Conservation (phyloP, 208 protist genomes). For the Strigomonas galati region DNA sequence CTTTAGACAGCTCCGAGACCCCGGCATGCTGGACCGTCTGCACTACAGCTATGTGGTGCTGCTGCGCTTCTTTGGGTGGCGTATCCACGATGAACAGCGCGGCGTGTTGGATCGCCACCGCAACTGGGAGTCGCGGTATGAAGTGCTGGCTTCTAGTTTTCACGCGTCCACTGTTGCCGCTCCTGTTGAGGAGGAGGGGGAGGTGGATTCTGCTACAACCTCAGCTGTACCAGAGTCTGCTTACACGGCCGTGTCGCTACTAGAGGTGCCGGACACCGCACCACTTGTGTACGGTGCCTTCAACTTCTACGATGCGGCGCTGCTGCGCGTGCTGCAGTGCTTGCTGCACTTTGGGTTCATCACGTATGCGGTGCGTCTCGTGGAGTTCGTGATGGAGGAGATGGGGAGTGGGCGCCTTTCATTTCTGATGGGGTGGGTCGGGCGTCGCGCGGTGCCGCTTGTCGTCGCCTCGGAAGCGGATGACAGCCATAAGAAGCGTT, state of each 20-base stretch:
- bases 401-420: conserved; percentile 50
- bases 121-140: conserved; percentile 61
- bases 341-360: conserved; percentile 65
- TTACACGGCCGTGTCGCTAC: background rate
- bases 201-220: background rate
- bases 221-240: background rate
- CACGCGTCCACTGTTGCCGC: no score
- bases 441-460: conserved; percentile 43
- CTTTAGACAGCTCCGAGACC: conserved; percentile 42
- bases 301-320: conserved; percentile 47
- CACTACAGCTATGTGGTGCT: conserved; percentile 88
- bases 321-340: conserved; percentile 62
- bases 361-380: conserved; percentile 57
- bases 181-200: background rate
- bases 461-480: conserved; percentile 33
- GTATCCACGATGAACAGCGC: conserved; percentile 74
- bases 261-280: background rate
- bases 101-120: conserved; percentile 81
- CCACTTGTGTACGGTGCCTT: conserved; percentile 23
- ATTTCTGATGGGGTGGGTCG: conserved; percentile 38
- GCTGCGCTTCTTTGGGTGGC: conserved; percentile 86
- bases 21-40: conserved; percentile 66
- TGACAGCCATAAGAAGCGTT: conserved; percentile 49
- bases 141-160: conserved; percentile 14
- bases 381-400: conserved; percentile 85